Percentiles rank a stretch among this genome's conserved stretches.
phyloP scores from a whole-genome alignment of 768 basidiomycete species.

The Tulasnella sp. region DNA sequence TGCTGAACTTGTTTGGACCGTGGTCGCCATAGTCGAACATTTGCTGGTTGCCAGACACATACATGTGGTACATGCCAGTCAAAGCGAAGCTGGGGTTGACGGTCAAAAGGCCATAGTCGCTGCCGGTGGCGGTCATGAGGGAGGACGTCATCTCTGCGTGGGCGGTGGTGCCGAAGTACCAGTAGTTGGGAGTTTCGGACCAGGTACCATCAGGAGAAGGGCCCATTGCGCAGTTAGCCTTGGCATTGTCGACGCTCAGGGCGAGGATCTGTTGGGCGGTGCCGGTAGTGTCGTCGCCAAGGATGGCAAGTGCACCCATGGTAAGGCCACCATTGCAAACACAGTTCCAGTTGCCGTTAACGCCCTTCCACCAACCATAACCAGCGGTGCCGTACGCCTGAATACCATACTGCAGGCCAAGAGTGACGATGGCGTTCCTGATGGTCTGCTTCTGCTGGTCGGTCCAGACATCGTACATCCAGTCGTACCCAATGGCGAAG shows the following conservation, averaged over 20 bases:
- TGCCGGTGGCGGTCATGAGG: constrained; percentile 75
- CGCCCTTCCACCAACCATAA: constrained; percentile 68
- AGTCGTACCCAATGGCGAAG: constrained; percentile 90
- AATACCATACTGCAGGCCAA: constrained; percentile 61
- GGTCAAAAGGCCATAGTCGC: constrained; percentile 57
- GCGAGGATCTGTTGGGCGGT: constrained; percentile 52
- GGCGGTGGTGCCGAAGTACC: constrained; percentile 73
- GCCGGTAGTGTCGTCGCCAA: constrained; percentile 69
- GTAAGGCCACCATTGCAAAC: constrained; percentile 81
- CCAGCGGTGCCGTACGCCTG: constrained; percentile 34
- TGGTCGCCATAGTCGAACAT: constrained; percentile 75
- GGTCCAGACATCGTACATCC: constrained; percentile 81
- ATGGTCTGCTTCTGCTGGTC: constrained; percentile 58
- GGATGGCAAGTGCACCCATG: constrained; percentile 78
- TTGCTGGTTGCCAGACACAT: constrained; percentile 69
- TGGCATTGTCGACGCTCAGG: constrained; percentile 60
- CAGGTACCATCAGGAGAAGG: constrained; percentile 39
- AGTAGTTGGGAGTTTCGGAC: constrained; percentile 73
- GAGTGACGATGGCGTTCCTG: constrained; percentile 55
- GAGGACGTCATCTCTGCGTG: constrained; percentile 81
- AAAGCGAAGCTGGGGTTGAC: constrained; percentile 56
- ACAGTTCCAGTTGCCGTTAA: constrained; percentile 95
- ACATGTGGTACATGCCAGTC: constrained; percentile 76
- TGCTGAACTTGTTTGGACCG: constrained; percentile 88
- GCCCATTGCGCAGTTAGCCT: constrained; percentile 52